Evolutionary conservation across 345 rosid species (phyloP), one percentile per base, ranked within the genome.

Genomic region (Cardiospermum halicacabum): DNA sequence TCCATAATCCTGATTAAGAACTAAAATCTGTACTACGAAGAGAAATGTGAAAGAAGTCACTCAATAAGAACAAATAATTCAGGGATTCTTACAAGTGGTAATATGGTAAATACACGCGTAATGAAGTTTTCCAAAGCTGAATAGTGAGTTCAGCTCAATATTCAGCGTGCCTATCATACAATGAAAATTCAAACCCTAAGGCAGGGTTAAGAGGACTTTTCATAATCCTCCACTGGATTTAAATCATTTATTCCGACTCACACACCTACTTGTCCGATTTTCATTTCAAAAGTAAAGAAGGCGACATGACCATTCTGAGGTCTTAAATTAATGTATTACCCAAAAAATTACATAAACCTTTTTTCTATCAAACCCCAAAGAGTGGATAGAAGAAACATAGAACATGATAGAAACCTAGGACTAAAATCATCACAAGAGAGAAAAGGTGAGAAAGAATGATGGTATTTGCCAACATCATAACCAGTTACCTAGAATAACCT

Each of bases 401-500:
- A 51, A 54, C 27, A 68, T 61, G 15, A 30, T 68, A 11, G 51
- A 42, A 18, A 15, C 7, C 58, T 57, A 60, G 19, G 26, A 34
- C 56, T 27, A 34, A 26, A 66, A 56, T 47, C 51, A 53, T 32
- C 36, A 50, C 54, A 62, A 43, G 24, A 40, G 50, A 69, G 67
- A 26, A 70, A 60, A 40, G 57, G 56, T 24, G 70, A 57, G 45
- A 30, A 30, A 69, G 68, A 30, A n/a, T 56, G 49, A 59, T 54
- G 58, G 60, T 34, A 63, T 64, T 24, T 61, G 26, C 67, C 65
- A 66, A 66, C 77, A 69, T 48, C 45, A 10, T 37, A 75, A 67
- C 75, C 15, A 27, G 71, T 60, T 62, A 85, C 96, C 96, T 72
- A 89, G 77, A 53, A 87, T 87, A 69, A 89, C 91, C 74, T 89